A percentile compares a stretch with the other conserved stretches of the same genome.
Evolutionary conservation across 73 alveolate species (phyloP).

Genomic region (Paramecium biaurelia): DNA sequence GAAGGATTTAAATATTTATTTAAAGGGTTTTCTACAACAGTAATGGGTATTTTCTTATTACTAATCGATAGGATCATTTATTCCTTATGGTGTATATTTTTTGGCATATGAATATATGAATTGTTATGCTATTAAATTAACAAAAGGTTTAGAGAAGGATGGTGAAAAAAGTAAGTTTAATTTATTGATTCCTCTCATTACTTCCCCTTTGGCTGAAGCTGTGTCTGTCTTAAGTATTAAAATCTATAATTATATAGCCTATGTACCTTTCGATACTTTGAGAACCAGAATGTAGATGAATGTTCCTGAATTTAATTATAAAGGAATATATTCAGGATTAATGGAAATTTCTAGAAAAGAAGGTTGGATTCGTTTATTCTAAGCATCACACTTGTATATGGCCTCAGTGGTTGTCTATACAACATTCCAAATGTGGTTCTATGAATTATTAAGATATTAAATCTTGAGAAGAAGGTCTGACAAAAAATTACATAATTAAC

Average conservation of each 20-base stretch:
- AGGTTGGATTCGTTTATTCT: slow-evolving; percentile 46
- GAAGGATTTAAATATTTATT: slow-evolving; percentile 61
- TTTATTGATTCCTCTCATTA: slow-evolving; percentile 49
- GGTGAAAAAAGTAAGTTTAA: background rate
- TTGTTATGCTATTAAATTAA: slow-evolving; percentile 13
- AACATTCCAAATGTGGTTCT: slow-evolving; percentile 58
- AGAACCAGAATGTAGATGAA: slow-evolving; percentile 63
- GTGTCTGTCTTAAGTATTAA: background rate
- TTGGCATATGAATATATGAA: slow-evolving; percentile 52
- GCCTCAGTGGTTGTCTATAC: slow-evolving; percentile 37
- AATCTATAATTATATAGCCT: background rate
- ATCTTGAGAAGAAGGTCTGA: background rate
- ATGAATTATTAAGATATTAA: slow-evolving; percentile 52
- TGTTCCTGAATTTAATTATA: slow-evolving; percentile 55
- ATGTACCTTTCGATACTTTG: slow-evolving; percentile 54
- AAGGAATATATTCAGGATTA: slow-evolving; percentile 16
- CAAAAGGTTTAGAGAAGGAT: slow-evolving; percentile 26
- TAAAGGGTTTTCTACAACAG: slow-evolving; percentile 61
- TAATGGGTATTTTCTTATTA: background rate
- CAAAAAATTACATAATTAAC: background rate
- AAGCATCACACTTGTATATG: slow-evolving; percentile 53
- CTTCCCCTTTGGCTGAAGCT: slow-evolving; percentile 56
- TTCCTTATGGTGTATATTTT: slow-evolving; percentile 49
- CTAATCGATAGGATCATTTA: slow-evolving; percentile 21
- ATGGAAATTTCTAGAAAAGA: slow-evolving; percentile 45